phyloP scores from a whole-genome alignment of 805 yeast species.

The Pichia sporocuriosa region DNA sequence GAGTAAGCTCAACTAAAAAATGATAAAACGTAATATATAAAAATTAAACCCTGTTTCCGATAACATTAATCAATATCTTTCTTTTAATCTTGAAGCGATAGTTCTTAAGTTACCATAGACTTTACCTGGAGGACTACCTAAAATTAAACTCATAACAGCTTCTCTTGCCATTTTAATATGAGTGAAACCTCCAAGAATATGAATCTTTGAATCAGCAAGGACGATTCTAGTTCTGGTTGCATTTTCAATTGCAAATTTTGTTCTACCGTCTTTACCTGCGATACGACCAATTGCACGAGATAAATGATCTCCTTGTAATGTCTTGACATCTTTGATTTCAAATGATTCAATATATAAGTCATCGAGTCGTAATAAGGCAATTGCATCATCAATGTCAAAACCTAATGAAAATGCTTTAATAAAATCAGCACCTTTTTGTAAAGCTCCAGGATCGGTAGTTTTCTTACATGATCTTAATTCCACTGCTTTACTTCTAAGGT shows the following conservation, averaged over 20 bases:
- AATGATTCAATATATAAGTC: conserved; percentile 96
- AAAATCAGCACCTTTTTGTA: conserved; percentile 97
- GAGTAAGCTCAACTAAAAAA: too few relatives aligned
- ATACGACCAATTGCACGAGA: conserved; percentile 99
- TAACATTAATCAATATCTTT: conserved; percentile 61
- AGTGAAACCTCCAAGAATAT: conserved; percentile 93
- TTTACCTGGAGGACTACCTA: conserved; percentile 98
- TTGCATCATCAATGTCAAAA: conserved; percentile 94
- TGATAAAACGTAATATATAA: too few relatives aligned
- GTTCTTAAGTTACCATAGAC: conserved; percentile 96
- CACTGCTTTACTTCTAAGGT: conserved; percentile 77
- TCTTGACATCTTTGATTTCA: conserved; percentile 94
- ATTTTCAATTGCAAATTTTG: conserved; percentile 96
- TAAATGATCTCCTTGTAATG: conserved; percentile 90
- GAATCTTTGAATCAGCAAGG: conserved; percentile 93
- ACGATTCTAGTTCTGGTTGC: conserved; percentile 98
- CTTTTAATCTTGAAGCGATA: conserved; percentile 95
- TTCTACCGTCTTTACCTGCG: conserved; percentile 99
- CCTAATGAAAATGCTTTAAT: conserved; percentile 93
- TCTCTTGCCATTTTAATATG: conserved; percentile 99
- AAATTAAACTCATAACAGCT: conserved; percentile 86
- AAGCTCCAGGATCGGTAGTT: conserved; percentile 88
- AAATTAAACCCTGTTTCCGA: not conserved
- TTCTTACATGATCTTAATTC: conserved; percentile 77
- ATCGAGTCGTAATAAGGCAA: conserved; percentile 87